Conservation (phyloP, 2,329 filamentous ascomycete species). For the Cladosporium sp. region DNA sequence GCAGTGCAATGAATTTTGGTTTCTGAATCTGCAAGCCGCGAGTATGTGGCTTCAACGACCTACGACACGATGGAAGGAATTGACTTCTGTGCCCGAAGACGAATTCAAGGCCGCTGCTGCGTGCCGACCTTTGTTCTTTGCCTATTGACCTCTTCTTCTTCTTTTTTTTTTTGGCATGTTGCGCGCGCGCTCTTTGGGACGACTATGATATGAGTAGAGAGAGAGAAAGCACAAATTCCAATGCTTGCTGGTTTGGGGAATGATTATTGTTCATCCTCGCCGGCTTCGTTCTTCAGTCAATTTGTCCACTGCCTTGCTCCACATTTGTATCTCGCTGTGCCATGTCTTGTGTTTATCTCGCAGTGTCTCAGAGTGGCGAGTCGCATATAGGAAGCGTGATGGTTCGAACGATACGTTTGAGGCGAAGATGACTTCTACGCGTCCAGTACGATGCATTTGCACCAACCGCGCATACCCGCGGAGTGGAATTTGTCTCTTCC, state of each 20-base stretch:
- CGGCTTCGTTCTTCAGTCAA: not conserved
- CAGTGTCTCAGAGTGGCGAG: no score
- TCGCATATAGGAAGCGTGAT: no score
- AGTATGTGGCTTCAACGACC: not conserved
- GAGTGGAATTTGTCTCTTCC: no score
- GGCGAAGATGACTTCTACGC: no score
- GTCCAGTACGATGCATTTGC: no score
- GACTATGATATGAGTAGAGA: not conserved
- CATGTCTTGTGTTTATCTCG: not conserved
- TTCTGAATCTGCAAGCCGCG: not conserved
- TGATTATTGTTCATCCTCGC: not conserved
- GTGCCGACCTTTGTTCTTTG: no score
- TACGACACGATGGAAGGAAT: not conserved
- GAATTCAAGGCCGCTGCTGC: no score
- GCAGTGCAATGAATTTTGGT: not conserved
- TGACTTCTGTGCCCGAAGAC: no score
- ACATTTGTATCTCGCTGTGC: not conserved
- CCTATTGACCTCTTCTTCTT: no score
- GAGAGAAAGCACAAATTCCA: not conserved
- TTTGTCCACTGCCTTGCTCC: not conserved
- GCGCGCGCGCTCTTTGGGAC: not conserved
- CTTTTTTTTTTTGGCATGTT: not conserved
- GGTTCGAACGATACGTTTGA: no score
- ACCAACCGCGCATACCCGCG: no score
- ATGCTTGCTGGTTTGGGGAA: not conserved